These are phyloP conservation scores for Eurotiales sp. DNA, from an alignment of 2,329 filamentous ascomycete species.

Conservation along the genomic window DNA sequence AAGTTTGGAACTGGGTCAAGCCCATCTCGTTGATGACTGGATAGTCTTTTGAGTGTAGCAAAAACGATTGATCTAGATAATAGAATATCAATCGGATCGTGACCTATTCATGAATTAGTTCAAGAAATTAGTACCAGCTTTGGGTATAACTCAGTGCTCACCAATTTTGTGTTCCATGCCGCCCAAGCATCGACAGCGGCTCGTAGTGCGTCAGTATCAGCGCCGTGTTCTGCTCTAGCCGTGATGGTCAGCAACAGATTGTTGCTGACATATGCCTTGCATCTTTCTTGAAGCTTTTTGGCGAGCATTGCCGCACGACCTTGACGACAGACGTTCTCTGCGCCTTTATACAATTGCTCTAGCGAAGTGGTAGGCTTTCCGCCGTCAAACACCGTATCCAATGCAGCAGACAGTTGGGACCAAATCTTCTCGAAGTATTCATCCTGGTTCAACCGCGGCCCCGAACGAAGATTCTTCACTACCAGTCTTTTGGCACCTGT, in stretches of 20 bases:
- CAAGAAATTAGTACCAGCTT: neutral
- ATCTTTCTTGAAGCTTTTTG: conserved; percentile 61
- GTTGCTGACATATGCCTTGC: conserved; percentile 59
- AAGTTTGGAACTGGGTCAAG: conserved; percentile 67
- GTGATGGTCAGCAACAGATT: conserved; percentile 58
- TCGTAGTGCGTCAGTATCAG: conserved; percentile 62
- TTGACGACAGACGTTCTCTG: conserved; percentile 86
- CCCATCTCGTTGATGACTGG: conserved; percentile 77
- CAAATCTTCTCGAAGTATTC: conserved; percentile 75
- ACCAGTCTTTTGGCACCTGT: conserved; percentile 77
- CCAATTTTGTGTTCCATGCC: conserved; percentile 73
- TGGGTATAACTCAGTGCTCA: conserved; percentile 37
- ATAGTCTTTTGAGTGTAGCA: conserved; percentile 67
- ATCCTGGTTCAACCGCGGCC: conserved; percentile 62
- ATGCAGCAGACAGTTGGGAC: conserved; percentile 67
- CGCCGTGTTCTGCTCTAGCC: conserved; percentile 50
- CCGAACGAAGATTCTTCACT: conserved; percentile 83
- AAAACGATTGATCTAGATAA: conserved; percentile 85
- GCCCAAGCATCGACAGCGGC: conserved; percentile 64
- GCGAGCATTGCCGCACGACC: conserved; percentile 67
- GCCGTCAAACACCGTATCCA: conserved; percentile 69
- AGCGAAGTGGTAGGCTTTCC: conserved; percentile 66
- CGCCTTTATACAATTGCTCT: conserved; percentile 82
- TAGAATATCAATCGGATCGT: conserved; percentile 86
- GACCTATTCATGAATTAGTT: conserved; percentile 47